These are phyloP conservation scores for Selaginella tamariscina DNA, from an alignment of 75 land plant species.

Conservation along the genomic window DNA sequence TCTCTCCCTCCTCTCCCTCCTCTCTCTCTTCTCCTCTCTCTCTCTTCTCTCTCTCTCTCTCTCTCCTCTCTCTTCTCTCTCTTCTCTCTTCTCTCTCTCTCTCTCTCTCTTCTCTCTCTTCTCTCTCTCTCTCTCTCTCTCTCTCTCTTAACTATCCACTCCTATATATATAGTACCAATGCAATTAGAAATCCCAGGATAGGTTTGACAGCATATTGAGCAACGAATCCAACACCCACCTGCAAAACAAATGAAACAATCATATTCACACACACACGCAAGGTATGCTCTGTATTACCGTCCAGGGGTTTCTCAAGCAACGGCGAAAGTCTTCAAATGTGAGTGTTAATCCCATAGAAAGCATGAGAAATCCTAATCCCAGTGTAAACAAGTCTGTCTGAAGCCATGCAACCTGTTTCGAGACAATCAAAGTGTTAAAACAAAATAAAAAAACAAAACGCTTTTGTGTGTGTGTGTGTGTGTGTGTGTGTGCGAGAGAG, in stretches of 20 bases:
- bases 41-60: too few species aligned
- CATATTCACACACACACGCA: background rate
- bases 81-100: too few species aligned
- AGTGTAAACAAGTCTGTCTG: conserved; percentile 89
- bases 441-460: background rate
- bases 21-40: too few species aligned
- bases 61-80: too few species aligned
- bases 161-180: conserved; percentile 29
- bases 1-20: too few species aligned
- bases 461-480: too few species aligned
- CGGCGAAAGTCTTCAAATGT: conserved; percentile 91
- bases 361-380: conserved; percentile 85
- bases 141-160: too few species aligned
- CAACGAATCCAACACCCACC: conserved; percentile 93
- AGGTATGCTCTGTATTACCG: conserved; percentile 32
- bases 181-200: conserved; percentile 79
- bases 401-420: conserved; percentile 74
- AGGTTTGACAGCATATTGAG: conserved; percentile 82
- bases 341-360: conserved; percentile 94
- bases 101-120: too few species aligned
- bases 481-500: too few species aligned
- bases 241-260: conserved; percentile 18
- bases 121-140: too few species aligned
- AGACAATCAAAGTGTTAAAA: conserved; percentile 3
- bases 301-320: conserved; percentile 91